phyloP scores from a whole-genome alignment of 768 basidiomycete species.

The Arthromyces matolae region DNA sequence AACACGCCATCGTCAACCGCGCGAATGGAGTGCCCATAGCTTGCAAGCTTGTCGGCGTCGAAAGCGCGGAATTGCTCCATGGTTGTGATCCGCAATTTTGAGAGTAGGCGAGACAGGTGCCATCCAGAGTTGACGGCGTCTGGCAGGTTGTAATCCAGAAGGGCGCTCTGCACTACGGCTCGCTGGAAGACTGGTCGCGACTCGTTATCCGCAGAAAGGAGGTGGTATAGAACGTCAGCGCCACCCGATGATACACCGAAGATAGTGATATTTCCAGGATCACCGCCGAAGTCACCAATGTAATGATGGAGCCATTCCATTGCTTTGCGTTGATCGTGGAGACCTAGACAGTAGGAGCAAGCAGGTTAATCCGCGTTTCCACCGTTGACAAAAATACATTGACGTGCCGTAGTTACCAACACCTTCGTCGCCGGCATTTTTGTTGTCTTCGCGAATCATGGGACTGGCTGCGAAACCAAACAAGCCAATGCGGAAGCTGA shows the following conservation, averaged over 20 bases:
- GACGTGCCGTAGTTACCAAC: conserved; percentile 73
- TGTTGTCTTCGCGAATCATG: conserved; percentile 66
- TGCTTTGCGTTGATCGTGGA: conserved; percentile 61
- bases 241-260: conserved; percentile 51
- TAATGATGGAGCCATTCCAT: conserved; percentile 60
- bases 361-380: conserved; percentile 3
- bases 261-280: conserved; percentile 54
- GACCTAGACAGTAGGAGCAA: conserved; percentile 33
- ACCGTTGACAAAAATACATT: neutral
- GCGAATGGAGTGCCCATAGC: conserved; percentile 46
- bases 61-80: conserved; percentile 63
- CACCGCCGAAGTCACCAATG: conserved; percentile 65
- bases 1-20: conserved; percentile 69
- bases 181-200: conserved; percentile 61
- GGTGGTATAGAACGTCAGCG: conserved; percentile 56
- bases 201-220: conserved; percentile 63
- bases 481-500: conserved; percentile 72
- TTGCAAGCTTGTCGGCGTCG: conserved; percentile 53
- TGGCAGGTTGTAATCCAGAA: conserved; percentile 60
- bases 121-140: conserved; percentile 58
- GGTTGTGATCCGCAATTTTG: conserved; percentile 46
- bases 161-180: conserved; percentile 71
- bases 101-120: conserved; percentile 63
- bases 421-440: conserved; percentile 59
- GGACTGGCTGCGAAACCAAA: conserved; percentile 73